Base-by-base conservation (phyloP, 495 filamentous ascomycete genomes). In the Penicillium waksmanii region DNA sequence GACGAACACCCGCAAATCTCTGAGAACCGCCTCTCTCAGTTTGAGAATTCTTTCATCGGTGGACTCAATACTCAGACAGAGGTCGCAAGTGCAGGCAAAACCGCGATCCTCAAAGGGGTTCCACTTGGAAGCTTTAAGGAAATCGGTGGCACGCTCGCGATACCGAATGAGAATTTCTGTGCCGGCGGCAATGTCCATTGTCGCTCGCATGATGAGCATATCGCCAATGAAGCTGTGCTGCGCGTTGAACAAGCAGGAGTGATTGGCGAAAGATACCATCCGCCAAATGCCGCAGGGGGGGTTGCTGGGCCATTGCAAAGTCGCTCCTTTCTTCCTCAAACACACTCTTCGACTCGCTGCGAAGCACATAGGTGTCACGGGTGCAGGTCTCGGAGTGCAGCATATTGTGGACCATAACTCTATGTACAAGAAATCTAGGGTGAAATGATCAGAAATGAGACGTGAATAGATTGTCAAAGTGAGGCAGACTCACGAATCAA, bases 201-300 rank as follows among this genome's bases (percentile, higher is more conserved):
- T 61, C 0, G 85, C 82, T 15, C 83, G 81, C 11, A 85, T 54
- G 53, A 87, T 71, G 66, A 81, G 77, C 72, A 88, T 76, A 62
- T 87, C 84, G 35, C 85, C 82, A 51, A 86, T 82, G 69, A 85
- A 86, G 25, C 76, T 57, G n/a, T 80, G 73, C 10, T 33, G 25
- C 9, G 67, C 66, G 59, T 82, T 86, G 17, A 66, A 56, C 46
- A 75, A 13, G 64, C 84, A 87, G n/a, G 73, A 75, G 58, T 87
- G 84, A 58, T 87, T 87, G 43, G 82, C 73, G 64, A 74, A 80
- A 0, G 83, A 81, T 12, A 83, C 82, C 27, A 71, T 58, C 7
- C 73, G 60, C 85, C 85, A 88, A 19, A 87, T 52, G 0, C 82
- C 84, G 51, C 73, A 74, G 12, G 42, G 42, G 42, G 2, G 12